Conservation (phyloP, 2,329 filamentous ascomycete species). For the Hypoxylon sp. region DNA sequence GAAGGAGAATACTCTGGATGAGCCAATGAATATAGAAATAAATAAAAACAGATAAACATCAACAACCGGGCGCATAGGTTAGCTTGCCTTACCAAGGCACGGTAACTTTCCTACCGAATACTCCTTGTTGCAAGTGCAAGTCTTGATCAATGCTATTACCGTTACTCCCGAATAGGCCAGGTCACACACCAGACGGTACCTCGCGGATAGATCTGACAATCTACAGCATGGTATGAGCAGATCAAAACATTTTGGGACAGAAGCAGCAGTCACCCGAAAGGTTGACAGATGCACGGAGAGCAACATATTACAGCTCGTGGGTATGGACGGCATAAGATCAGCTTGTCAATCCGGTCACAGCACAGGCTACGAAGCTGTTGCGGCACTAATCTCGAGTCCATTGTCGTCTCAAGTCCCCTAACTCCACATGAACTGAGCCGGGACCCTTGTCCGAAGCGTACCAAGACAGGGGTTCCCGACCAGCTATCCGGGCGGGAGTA, state of each 20-base stretch:
- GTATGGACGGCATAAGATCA: slow-evolving; percentile 61
- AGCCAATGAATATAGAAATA: slow-evolving; percentile 11
- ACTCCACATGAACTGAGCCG: slow-evolving; percentile 50
- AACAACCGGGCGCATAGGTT: slow-evolving; percentile 37
- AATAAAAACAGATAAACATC: slow-evolving; percentile 37
- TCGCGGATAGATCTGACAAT: slow-evolving; percentile 44
- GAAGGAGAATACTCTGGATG: not conserved
- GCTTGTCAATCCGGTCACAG: slow-evolving; percentile 62
- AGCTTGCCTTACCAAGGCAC: slow-evolving; percentile 32
- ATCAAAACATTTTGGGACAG: slow-evolving; percentile 50
- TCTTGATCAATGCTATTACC: slow-evolving; percentile 38
- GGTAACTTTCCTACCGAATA: slow-evolving; percentile 44
- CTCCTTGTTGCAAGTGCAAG: slow-evolving; percentile 45
- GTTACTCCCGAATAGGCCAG: slow-evolving; percentile 30
- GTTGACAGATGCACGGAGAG: slow-evolving; percentile 47
- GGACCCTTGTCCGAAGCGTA: slow-evolving; percentile 52
- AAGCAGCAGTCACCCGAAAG: slow-evolving; percentile 49
- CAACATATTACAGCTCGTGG: slow-evolving; percentile 46
- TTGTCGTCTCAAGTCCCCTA: slow-evolving; percentile 59
- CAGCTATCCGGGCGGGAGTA: slow-evolving; percentile 50
- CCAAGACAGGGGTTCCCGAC: slow-evolving; percentile 47
- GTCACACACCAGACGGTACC: slow-evolving; percentile 29
- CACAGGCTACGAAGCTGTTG: slow-evolving; percentile 54
- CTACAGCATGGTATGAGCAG: slow-evolving; percentile 44
- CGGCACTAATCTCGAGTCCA: slow-evolving; percentile 54